Evolutionary conservation across 2,329 filamentous ascomycete genomes (phyloP).

Genomic region (Botrytis porri): DNA sequence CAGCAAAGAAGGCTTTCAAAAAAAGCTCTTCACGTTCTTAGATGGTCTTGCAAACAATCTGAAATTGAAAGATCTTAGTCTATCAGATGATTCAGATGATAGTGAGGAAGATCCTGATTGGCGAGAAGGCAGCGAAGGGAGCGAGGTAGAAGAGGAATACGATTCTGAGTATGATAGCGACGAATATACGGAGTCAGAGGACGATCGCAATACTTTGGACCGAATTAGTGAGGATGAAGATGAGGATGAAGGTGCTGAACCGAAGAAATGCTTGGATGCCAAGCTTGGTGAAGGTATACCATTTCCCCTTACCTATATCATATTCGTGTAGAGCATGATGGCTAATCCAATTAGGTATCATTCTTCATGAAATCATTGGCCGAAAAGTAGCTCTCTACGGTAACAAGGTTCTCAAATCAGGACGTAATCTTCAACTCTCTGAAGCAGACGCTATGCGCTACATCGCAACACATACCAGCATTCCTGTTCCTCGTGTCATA

Average conservation of each 20-base stretch:
- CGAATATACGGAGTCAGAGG: conserved; percentile 11
- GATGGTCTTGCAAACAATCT: neutral
- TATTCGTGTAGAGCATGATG: neutral
- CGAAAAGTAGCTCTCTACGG: conserved; percentile 22
- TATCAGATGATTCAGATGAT: neutral
- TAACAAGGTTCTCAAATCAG: conserved; percentile 22
- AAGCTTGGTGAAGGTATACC: conserved; percentile 9
- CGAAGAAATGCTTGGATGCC: conserved; percentile 18
- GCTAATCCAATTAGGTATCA: conserved; percentile 13
- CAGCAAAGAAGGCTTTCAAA: conserved; percentile 5
- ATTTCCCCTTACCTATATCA: neutral
- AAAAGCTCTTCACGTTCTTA: neutral
- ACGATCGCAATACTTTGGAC: conserved; percentile 8
- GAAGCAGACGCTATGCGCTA: conserved; percentile 44
- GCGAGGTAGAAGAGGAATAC: neutral
- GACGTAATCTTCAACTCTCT: conserved; percentile 33
- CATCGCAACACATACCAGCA: conserved; percentile 42
- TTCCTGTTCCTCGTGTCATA: conserved; percentile 47
- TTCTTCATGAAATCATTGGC: conserved; percentile 19
- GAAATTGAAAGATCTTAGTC: neutral
- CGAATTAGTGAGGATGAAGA: conserved; percentile 13
- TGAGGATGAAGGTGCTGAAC: neutral
- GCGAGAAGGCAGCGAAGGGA: conserved; percentile 1
- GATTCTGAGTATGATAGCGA: conserved; percentile 12
- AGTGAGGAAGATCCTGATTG: neutral